Base-by-base conservation (phyloP, 192 early-diverging fungal species). In the Gigaspora rosea region DNA sequence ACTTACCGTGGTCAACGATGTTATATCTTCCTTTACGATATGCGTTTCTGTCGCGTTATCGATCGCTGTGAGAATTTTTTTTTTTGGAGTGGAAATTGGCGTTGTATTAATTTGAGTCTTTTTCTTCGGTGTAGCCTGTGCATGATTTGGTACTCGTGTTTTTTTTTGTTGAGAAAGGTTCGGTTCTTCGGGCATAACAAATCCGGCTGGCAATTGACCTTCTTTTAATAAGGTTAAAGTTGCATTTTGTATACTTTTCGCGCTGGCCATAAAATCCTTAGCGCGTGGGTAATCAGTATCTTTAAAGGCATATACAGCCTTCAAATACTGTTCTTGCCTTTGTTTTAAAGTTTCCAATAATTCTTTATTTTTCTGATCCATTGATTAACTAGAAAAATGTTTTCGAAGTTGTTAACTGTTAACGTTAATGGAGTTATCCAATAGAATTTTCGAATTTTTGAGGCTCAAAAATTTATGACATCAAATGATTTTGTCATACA, bases 311-410 rank as follows among this genome's bases (percentile, higher is more conserved):
- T 89, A 62, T 5, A 89, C 91, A 9, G 83, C 83, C 36, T 86
- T 78, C 75, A 88, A 91, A 76, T 93, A 93, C 78, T 93, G 85
- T 35, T 84, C 62, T 69, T 84, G 84, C 2, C 82, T 61, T 12
- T 58, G 33, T 10, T 81, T 74, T 20, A 90, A 36, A 36, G 32
- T 36, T 47, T 27, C 27, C 27, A 27, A 27, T 27, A 27, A 27
- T 27, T 27, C 27, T 27, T 27, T 27, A 27, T 27, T 27, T 27
- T 27, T 27, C 27, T 27, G 27, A 27, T 27, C 27, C 27, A 27
- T 27, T 27, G 27, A 27, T 27, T 27, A 27, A 27, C 27, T 27
- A 27, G 27, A 27, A 27, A 27, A 27, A 27, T 27, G 27, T 27
- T 27, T 27, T 27, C 27, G 27, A 27, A 27, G 27, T 27, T 27